These are phyloP conservation scores for Lantana camara DNA, from an alignment of 257 asterid genomes.

Conservation along the genomic window DNA sequence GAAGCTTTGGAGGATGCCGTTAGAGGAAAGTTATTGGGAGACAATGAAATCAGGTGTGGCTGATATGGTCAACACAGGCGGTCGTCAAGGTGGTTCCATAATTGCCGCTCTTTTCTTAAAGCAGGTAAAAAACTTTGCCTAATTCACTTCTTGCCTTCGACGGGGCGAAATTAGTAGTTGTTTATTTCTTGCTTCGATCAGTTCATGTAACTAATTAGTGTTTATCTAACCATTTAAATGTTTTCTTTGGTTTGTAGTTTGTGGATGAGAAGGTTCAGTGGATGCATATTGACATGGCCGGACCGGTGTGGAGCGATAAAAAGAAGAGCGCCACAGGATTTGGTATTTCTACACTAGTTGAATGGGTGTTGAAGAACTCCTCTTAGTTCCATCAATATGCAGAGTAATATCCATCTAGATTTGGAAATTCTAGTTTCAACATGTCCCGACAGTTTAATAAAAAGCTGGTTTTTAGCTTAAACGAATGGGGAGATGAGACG, in stretches of 20 bases:
- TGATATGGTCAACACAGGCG: slow-evolving; percentile 96
- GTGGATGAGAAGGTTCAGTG: slow-evolving; percentile 94
- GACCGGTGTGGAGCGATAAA: slow-evolving; percentile 86
- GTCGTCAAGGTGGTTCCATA: slow-evolving; percentile 94
- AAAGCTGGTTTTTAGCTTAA: not conserved
- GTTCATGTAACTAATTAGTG: too few species aligned
- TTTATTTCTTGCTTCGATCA: too few species aligned
- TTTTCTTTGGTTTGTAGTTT: slow-evolving; percentile 56
- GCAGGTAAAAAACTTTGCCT: slow-evolving; percentile 56
- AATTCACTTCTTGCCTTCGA: not conserved
- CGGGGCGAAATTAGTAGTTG: not conserved
- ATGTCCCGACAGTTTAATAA: not conserved
- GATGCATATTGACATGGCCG: slow-evolving; percentile 98
- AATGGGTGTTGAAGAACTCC: slow-evolving; percentile 91
- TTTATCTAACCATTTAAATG: not conserved
- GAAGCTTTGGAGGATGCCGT: slow-evolving; percentile 94
- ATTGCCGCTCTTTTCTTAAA: slow-evolving; percentile 96
- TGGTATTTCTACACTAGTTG: slow-evolving; percentile 80
- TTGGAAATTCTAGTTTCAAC: slow-evolving; percentile 3
- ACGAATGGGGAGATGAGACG: not conserved
- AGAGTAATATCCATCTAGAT: not conserved
- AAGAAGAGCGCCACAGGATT: slow-evolving; percentile 87
- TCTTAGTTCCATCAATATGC: slow-evolving; percentile 17
- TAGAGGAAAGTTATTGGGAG: slow-evolving; percentile 99
- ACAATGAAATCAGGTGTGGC: slow-evolving; percentile 96